These are phyloP conservation scores for Capronia americana DNA, from an alignment of 2,329 filamentous ascomycete genomes.

Conservation along the genomic window DNA sequence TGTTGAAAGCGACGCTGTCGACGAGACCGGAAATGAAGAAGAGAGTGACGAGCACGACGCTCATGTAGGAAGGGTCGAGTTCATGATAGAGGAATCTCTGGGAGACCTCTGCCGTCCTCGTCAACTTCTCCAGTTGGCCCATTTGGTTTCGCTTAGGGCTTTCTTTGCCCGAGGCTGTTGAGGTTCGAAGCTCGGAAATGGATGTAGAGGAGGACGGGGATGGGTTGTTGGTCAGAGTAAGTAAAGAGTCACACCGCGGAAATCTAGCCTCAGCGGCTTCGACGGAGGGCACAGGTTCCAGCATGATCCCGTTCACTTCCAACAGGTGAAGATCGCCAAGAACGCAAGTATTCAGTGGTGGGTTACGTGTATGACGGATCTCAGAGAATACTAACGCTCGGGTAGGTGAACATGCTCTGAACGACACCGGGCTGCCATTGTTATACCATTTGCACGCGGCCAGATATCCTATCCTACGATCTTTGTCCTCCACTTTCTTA, in stretches of 20 bases:
- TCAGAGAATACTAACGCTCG: neutral
- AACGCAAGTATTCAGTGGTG: neutral
- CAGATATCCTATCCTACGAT: neutral
- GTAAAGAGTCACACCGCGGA: slow-evolving; percentile 20
- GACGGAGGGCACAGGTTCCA: slow-evolving; percentile 1
- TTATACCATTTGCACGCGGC: neutral
- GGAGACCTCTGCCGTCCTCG: slow-evolving; percentile 10
- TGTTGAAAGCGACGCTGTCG: slow-evolving; percentile 54
- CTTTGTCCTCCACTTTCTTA: neutral
- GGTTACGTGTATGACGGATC: neutral
- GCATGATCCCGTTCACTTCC: slow-evolving; percentile 2
- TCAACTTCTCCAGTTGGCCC: slow-evolving; percentile 16
- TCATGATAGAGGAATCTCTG: slow-evolving; percentile 34
- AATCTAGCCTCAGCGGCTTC: slow-evolving; percentile 15
- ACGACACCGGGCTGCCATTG: neutral
- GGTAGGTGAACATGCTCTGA: neutral
- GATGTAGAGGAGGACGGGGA: neutral
- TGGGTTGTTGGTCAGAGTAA: slow-evolving; percentile 26
- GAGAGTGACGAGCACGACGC: slow-evolving; percentile 43
- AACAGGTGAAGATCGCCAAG: slow-evolving; percentile 14
- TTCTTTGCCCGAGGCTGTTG: slow-evolving; percentile 11
- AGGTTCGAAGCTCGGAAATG: neutral
- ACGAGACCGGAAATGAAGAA: slow-evolving; percentile 53
- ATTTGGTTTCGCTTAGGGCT: slow-evolving; percentile 17
- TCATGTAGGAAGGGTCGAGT: slow-evolving; percentile 36